phyloP scores from a whole-genome alignment of 2,329 filamentous ascomycete species.

The Neofusicoccum cordaticola region DNA sequence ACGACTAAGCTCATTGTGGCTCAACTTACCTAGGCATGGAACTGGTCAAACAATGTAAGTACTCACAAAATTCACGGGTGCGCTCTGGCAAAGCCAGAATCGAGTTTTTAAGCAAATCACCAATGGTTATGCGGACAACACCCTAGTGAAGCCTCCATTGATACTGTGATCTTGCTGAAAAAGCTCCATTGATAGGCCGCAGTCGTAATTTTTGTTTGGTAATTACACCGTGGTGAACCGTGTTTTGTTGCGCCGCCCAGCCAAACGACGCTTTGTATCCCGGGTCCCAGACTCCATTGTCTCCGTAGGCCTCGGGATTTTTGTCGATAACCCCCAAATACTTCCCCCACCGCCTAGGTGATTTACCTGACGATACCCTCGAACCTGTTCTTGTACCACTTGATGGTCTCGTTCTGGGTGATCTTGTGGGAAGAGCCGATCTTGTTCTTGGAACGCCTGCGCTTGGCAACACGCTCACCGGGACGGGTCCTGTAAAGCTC shows the following conservation, averaged over 20 bases:
- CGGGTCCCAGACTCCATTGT: constrained; percentile 24
- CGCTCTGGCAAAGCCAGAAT: background rate
- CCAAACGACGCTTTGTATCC: background rate
- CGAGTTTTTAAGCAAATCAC: constrained; percentile 35
- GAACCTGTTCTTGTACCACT: constrained; percentile 97
- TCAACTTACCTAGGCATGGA: constrained; percentile 4
- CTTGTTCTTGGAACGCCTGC: constrained; percentile 81
- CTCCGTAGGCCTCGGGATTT: constrained; percentile 26
- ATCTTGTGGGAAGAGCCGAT: constrained; percentile 90
- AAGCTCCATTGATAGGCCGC: constrained; percentile 48
- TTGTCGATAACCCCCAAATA: constrained; percentile 26
- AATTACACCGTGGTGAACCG: constrained; percentile 40
- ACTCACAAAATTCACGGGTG: background rate
- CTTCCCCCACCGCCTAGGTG: constrained; percentile 24
- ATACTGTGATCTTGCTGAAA: constrained; percentile 39
- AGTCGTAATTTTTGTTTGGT: constrained; percentile 38
- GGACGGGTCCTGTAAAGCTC: constrained; percentile 70
- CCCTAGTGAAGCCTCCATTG: constrained; percentile 60
- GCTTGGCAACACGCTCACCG: constrained; percentile 95
- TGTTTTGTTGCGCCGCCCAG: constrained; percentile 29
- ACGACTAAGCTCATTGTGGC: background rate
- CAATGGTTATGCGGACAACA: constrained; percentile 59
- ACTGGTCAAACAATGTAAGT: background rate
- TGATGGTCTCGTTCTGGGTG: constrained; percentile 91
- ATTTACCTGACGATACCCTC: constrained; percentile 98